Percentiles rank a stretch among this genome's conserved stretches.
phyloP scores from a whole-genome alignment of 495 filamentous ascomycete species.

The Aspergillus nidulans region DNA sequence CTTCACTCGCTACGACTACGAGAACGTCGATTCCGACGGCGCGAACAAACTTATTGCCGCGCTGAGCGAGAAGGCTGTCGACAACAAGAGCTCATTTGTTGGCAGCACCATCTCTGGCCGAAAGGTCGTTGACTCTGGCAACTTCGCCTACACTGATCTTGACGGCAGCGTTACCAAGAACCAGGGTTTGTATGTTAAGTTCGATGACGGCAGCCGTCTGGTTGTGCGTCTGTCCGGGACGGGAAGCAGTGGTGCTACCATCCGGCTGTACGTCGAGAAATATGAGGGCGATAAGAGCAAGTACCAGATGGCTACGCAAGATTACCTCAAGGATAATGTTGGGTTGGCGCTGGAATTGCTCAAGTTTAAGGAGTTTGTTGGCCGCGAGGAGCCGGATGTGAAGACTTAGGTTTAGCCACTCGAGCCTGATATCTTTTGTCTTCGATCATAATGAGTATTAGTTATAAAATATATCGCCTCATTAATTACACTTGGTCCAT shows the following conservation, averaged over 20 bases:
- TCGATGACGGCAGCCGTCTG: constrained; percentile 90
- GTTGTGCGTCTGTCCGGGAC: constrained; percentile 93
- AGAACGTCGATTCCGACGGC: constrained; percentile 84
- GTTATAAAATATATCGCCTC: background rate
- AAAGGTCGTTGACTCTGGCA: constrained; percentile 82
- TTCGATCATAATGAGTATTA: background rate
- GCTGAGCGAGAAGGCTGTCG: constrained; percentile 57
- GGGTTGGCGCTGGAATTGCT: constrained; percentile 75
- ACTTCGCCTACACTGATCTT: constrained; percentile 96
- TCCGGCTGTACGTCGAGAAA: constrained; percentile 94
- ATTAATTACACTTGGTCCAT: too few relatives aligned
- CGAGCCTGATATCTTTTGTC: background rate
- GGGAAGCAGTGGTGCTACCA: constrained; percentile 90
- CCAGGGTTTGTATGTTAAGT: constrained; percentile 92
- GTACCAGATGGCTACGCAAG: constrained; percentile 76
- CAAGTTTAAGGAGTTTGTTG: constrained; percentile 85
- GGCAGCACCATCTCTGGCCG: constrained; percentile 75
- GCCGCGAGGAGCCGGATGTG: constrained; percentile 87
- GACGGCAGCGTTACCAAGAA: constrained; percentile 93
- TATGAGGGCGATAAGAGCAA: constrained; percentile 72
- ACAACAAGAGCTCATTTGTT: constrained; percentile 71
- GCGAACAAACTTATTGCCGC: constrained; percentile 83
- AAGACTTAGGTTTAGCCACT: constrained; percentile 62
- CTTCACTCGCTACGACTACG: constrained; percentile 98
- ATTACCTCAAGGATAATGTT: constrained; percentile 89